Conservation (phyloP, 2,329 filamentous ascomycete genomes). For the Davidsoniella neocaledoniae region DNA sequence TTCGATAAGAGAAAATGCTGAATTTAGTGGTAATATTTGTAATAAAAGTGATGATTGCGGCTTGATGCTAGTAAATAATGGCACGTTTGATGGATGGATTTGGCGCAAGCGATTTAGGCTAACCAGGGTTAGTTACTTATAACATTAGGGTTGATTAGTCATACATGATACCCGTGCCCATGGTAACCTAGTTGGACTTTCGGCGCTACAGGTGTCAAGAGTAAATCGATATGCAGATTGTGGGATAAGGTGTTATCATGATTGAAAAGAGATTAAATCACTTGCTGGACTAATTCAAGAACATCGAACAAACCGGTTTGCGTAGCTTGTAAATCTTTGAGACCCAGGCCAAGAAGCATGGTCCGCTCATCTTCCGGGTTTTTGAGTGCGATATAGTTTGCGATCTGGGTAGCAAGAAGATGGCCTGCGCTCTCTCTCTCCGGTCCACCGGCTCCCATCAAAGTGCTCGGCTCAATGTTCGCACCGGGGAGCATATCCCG, state of each 20-base stretch:
- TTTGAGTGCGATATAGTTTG: conserved; percentile 56
- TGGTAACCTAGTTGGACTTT: no score
- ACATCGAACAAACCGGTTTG: conserved; percentile 48
- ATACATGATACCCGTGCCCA: no score
- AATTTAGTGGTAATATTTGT: no score
- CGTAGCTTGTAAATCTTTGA: conserved; percentile 32
- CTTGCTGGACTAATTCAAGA: conserved; percentile 43
- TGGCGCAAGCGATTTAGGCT: no score
- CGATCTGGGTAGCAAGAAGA: conserved; percentile 78
- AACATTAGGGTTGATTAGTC: no score
- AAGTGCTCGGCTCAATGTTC: conserved; percentile 69
- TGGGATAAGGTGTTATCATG: not conserved
- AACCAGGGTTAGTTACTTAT: no score
- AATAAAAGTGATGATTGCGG: no score
- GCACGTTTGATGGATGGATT: no score
- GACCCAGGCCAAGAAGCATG: conserved; percentile 44
- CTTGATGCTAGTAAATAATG: no score
- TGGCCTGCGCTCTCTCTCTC: conserved; percentile 73
- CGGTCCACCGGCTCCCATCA: conserved; percentile 67
- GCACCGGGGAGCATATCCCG: conserved; percentile 49
- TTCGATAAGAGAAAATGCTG: no score
- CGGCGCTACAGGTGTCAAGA: no score
- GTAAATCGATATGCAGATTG: no score
- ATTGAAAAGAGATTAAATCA: conserved; percentile 23
- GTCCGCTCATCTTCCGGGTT: conserved; percentile 47